Base-by-base conservation (phyloP, 2,329 filamentous ascomycete genomes). In the Amauroascus niger region DNA sequence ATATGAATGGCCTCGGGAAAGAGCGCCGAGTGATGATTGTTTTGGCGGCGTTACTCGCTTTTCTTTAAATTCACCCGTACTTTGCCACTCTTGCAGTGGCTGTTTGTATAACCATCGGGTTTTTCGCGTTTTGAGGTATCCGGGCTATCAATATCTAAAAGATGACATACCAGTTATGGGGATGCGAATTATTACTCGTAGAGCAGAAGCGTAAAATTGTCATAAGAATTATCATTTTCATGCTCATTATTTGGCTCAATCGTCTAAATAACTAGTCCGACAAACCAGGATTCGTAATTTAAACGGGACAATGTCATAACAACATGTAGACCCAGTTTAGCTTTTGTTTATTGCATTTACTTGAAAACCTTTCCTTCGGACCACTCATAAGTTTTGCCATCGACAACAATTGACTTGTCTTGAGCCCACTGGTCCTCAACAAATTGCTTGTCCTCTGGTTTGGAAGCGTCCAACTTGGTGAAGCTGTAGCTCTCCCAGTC, bases 321-420 rank as follows among this genome's bases (percentile, higher is more conserved):
- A 7, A 47, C 9, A 35, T 48, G 8, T 43, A 24, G 11, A 22
- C 14, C n/a, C 3, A 39, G 20, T 48, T 46, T 32, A 1, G 6
- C 37, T 35, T 49, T 49, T 32, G 28, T 78, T 39, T n/a, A n/a
- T n/a, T n/a, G n/a, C n/a, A n/a, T n/a, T 81, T 95, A 97, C 82
- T 97, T 97, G 87, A 96, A 97, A 73, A 97, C 89, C 83, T 97
- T 96, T 72, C 93, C 93, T 67, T 88, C 85, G 69, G 86, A 86
- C 78, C 86, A 88, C 72, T 82, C 76, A 77, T 90, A 94, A 69
- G 84, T 81, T 86, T 97, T 96, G 78, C 86, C 91, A 67, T 86
- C 74, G 67, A 88, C 80, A 61, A 76, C 76, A 67, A 90, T 76
- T 62, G 87, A 83, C 78, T 88, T 86, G 73, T 97, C 93, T 87